A percentile compares a stretch with the other conserved stretches of the same genome.
phyloP scores from a whole-genome alignment of 179 eudicot species.

The Drosera spatulata region DNA sequence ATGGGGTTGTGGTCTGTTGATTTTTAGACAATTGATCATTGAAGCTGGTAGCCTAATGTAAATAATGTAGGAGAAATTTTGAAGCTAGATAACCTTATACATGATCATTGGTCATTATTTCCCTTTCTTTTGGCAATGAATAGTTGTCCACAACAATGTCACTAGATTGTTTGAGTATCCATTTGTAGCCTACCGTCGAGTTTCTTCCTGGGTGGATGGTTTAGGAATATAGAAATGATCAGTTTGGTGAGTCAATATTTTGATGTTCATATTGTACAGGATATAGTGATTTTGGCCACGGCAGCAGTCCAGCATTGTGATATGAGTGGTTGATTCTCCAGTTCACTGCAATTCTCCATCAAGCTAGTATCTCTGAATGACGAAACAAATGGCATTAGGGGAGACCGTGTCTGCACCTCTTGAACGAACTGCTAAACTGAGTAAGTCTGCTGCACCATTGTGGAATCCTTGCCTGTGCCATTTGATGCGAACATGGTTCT shows the following conservation, averaged over 20 bases:
- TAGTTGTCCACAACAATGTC: not conserved
- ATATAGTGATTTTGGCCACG: conserved; percentile 18
- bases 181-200: not conserved
- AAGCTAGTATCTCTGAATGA: conserved; percentile 8
- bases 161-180: not conserved
- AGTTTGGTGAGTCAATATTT: not conserved
- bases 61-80: too few relatives aligned
- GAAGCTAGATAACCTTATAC: too few relatives aligned
- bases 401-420: conserved; percentile 51
- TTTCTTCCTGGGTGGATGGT: not conserved
- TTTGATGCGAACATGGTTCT: too few relatives aligned
- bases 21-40: too few relatives aligned
- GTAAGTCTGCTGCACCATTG: conserved; percentile 16
- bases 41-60: too few relatives aligned
- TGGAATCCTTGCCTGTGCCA: not conserved
- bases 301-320: conserved; percentile 9
- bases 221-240: not conserved
- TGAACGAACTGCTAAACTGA: conserved; percentile 36
- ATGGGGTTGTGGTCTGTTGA: too few relatives aligned
- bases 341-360: conserved; percentile 11
- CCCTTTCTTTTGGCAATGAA: not conserved
- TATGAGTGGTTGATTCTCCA: conserved; percentile 14
- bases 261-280: conserved; percentile 6
- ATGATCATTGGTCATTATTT: too few relatives aligned
- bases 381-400: conserved; percentile 28